Evolutionary conservation across 2,329 filamentous ascomycete genomes (phyloP), one percentile per base, ranked within the genome.

Genomic region (Pestalotiopsis sp.): DNA sequence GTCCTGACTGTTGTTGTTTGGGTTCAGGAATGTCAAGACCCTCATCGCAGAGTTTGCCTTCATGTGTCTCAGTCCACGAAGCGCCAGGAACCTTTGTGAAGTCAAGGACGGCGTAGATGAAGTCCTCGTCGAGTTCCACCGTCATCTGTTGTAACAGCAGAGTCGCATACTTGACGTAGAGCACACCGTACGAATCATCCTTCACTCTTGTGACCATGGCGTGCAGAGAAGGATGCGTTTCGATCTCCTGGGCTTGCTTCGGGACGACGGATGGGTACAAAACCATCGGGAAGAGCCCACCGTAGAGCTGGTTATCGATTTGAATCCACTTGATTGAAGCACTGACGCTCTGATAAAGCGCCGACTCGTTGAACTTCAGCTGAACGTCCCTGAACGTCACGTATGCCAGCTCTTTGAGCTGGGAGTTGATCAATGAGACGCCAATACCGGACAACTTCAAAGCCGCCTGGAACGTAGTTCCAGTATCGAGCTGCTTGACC

Each of bases 111-210:
- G 96, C 95, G 79, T 97, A 97, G 68, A 99, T 95, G 81, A 99
- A 99, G 78, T 99, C 96, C 76, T 99, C 96, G 72, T 99, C 96
- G 63, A 99, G 90, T 75, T 99, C 96, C 2, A 99, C 86, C 0
- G 96, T 99, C 95, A 99, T 98, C 80, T 99, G 95, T 80, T 99
- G 96, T 60, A 99, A 84, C 39, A 99, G 84, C 60, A 99, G 81
- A 0, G 95, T 97, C 25, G 96, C 95, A 79, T 99, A 99, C 80
- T 99, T 99, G 86, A 99, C 95, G 81, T 99, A 99, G 11, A 98
- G 84, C 25, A 99, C 96, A 75, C 96, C 96, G 77, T 98, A 99
- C 0, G 95, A 97, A 76, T 99, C 95, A 76, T 99, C 96, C 83
- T 99, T 99, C 79, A 99, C 95, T 38, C 94, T 89, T 12, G 95